These are phyloP conservation scores for Umbelopsis ramanniana DNA, from an alignment of 192 early-diverging fungal species.

Conservation along the genomic window DNA sequence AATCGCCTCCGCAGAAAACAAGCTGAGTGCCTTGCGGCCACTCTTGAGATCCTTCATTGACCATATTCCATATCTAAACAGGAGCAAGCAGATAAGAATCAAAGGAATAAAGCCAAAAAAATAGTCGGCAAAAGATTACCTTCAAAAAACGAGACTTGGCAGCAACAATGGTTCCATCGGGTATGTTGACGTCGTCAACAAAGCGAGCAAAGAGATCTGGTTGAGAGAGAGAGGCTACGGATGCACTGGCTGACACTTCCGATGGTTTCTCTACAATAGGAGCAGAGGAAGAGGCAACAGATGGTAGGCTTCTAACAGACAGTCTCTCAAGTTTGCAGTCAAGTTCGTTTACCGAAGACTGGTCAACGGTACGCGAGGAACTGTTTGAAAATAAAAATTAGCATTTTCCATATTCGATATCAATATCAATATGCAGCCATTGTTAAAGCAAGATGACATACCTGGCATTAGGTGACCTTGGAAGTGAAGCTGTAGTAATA, in stretches of 20 bases:
- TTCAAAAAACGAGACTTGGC: slow-evolving; percentile 65
- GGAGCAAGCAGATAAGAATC: too few species aligned
- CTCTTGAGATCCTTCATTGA: slow-evolving; percentile 58
- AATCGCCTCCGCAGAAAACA: slow-evolving; percentile 58
- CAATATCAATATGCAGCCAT: too few species aligned
- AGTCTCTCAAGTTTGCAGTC: background rate
- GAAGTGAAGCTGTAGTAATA: background rate
- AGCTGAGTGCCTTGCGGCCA: slow-evolving; percentile 67
- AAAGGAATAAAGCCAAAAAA: background rate
- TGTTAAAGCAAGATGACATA: background rate
- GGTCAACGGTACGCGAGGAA: background rate
- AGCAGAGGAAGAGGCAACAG: background rate
- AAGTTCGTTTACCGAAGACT: background rate
- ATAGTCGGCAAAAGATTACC: background rate
- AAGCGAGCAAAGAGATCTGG: slow-evolving; percentile 45
- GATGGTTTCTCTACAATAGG: background rate
- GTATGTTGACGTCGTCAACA: slow-evolving; percentile 71
- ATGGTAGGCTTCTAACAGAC: background rate
- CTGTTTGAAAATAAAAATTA: background rate
- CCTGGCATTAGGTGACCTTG: background rate
- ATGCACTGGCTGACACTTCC: background rate
- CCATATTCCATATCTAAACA: slow-evolving; percentile 65
- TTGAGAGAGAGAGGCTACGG: background rate
- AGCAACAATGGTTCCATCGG: slow-evolving; percentile 60
- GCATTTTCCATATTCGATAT: background rate